Conservation (phyloP, 495 filamentous ascomycete species). For the Penicillium nucicola region DNA sequence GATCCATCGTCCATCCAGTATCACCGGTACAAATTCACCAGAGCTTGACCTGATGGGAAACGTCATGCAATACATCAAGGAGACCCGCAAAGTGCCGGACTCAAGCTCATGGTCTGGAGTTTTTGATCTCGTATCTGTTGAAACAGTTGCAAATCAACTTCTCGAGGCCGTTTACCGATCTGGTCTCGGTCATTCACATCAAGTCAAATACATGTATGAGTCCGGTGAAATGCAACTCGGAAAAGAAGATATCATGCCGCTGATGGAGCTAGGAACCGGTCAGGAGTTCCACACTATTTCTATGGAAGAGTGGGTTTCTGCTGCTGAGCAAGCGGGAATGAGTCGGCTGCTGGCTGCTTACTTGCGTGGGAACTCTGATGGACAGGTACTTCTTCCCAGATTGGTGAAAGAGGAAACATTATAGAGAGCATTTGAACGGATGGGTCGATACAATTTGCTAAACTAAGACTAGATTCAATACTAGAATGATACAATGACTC, state of each 20-base stretch:
- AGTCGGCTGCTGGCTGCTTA: conserved; percentile 18
- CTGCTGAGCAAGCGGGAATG: conserved; percentile 22
- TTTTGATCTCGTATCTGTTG: conserved; percentile 24
- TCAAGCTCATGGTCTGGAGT: conserved; percentile 16
- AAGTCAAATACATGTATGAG: conserved; percentile 7
- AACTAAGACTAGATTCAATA: too few relatives aligned
- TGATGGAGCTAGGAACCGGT: conserved; percentile 13
- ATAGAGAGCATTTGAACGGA: too few relatives aligned
- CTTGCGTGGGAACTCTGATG: conserved; percentile 12
- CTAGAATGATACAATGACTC: too few relatives aligned
- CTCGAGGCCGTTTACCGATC: conserved; percentile 9
- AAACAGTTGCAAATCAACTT: conserved; percentile 17
- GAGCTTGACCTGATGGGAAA: conserved; percentile 26
- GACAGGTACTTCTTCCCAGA: conserved; percentile 16
- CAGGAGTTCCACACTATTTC: conserved; percentile 11
- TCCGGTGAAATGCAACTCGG: conserved; percentile 18
- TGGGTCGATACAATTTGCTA: too few relatives aligned
- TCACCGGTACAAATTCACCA: conserved; percentile 18
- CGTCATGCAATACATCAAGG: conserved; percentile 16
- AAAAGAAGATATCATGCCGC: conserved; percentile 11
- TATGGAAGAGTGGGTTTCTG: conserved; percentile 13
- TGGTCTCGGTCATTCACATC: neutral
- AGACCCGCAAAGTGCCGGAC: conserved; percentile 16
- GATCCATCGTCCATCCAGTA: conserved; percentile 39
- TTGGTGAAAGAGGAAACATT: conserved; percentile 14